Evolutionary conservation across 805 yeast species (phyloP), one percentile per base, ranked within the genome.

Genomic region (Saturnispora gosingensis): DNA sequence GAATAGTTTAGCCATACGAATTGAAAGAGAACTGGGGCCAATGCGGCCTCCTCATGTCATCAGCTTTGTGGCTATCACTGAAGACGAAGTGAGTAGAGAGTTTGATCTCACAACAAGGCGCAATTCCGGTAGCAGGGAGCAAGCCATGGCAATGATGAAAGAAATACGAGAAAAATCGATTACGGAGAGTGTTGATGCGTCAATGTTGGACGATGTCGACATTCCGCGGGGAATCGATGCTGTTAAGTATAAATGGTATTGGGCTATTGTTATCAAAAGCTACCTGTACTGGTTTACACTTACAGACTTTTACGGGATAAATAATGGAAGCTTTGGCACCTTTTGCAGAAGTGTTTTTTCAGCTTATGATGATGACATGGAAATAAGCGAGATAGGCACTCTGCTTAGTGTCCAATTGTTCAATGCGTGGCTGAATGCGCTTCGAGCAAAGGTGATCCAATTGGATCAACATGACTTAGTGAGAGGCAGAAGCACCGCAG

Each of bases 201-300:
- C 40, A 4, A 16, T 49, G 16, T 22, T 49, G 22, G 45, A 49
- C 13, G 18, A 20, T 15, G 24, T 49, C 11, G 43, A 43, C 20
- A 15, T 28, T 35, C 51, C 51, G 5, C 16, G 43, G 13, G 51
- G 46, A 4, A n/a, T 49, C 5, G 47, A 49, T 38, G 28, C 28
- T 20, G 43, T 43, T 5, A 49, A 49, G 36, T 43, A 34, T 8
- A 49, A 49, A 44, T 49, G 51, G 51, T 49, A 35, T 43, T 49
- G 51, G 51, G 45, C 51, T 9, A 43, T 49, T 13, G n/a, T 32
- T 11, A 22, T 49, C 13, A 43, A 49, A 27, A 44, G 51, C 24
- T 49, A 34, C 22, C n/a, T 22, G 6, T 25, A 34, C 16, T 49
- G 51, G 51, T 13, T 49, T 16, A 34, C 51, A 6, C 28, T 49